Percentiles rank a stretch among this genome's conserved stretches.
phyloP scores from a whole-genome alignment of 768 basidiomycete genomes.

The Phanerochaete sordida region DNA sequence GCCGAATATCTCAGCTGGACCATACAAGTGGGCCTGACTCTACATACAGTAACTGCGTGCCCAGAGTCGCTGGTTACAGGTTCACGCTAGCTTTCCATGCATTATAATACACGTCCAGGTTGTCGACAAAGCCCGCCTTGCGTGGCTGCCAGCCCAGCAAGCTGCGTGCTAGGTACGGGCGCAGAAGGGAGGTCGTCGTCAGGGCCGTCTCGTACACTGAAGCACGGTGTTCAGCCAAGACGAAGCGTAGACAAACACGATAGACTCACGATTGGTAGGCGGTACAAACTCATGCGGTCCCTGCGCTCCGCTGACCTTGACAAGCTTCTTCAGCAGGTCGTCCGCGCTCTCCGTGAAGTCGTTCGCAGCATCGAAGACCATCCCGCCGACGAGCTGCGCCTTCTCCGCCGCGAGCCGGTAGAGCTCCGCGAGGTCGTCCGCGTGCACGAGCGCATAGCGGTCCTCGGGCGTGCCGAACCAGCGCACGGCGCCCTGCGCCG shows the following conservation, averaged over 20 bases:
- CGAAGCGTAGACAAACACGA: background rate
- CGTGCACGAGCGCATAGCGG: conserved; percentile 35
- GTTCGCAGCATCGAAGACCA: conserved; percentile 40
- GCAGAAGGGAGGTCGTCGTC: conserved; percentile 26
- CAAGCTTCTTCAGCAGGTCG: conserved; percentile 36
- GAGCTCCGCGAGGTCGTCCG: conserved; percentile 44
- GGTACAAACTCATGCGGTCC: conserved; percentile 31
- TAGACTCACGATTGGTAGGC: conserved; percentile 34
- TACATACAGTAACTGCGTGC: too few species aligned
- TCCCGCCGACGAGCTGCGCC: conserved; percentile 31
- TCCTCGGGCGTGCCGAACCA: conserved; percentile 35
- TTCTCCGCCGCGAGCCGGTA: conserved; percentile 39
- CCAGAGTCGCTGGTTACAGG: too few species aligned
- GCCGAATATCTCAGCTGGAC: too few species aligned
- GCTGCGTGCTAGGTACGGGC: conserved; percentile 37
- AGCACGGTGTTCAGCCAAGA: background rate
- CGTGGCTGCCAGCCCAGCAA: conserved; percentile 42
- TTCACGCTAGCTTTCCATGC: conserved; percentile 28
- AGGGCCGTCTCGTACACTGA: conserved; percentile 36
- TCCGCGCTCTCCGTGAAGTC: conserved; percentile 36
- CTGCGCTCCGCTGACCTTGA: conserved; percentile 33
- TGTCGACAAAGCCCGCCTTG: conserved; percentile 40
- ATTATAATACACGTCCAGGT: conserved; percentile 39
- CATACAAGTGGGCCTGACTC: too few species aligned
- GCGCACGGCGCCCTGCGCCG: conserved; percentile 27